Evolutionary conservation across 371 early-diverging fungal genomes (phyloP), one percentile per base, ranked within the genome.

Genomic region (Dentiscutata heterogama): DNA sequence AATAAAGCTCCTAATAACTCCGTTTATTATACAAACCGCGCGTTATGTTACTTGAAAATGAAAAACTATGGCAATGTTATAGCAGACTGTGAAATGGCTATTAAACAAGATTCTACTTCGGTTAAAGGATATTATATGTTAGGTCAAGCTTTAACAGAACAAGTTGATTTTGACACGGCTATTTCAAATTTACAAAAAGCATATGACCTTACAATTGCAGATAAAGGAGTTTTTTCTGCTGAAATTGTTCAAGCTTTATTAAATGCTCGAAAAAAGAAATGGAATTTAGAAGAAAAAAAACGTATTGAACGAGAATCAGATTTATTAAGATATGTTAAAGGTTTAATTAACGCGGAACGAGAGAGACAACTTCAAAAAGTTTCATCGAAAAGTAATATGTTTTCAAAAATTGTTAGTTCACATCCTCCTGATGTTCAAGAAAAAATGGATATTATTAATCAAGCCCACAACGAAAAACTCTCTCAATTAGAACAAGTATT

Each of bases 1-100:
- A 92, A 90, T 67, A 85, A 92, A 74, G 90, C 92, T 83, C 88
- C 91, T 0, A 83, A 70, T 25, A 89, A 91, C 46, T 84, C 90
- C 18, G 84, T 91, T 14, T 94, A 93, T 83, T 95, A 91, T 86
- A 94, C 95, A 3, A 96, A 96, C 83, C 88, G 95, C 31, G 94
- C 95, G 22, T 84, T 94, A 18, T 91, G 91, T 81, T 92, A 91
- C 83, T 88, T 92, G 27, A 92, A 91, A 86, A 78, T 92, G 29
- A 87, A 88, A n/a, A 87, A 91, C 22, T 90, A 87, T 64, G 88
- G 90, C 54, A 82, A 88, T 63, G 92, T 88, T n/a, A 87, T 92
- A 35, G 74, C 42, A 11, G 95, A 95, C 80, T 92, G 92, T 82
- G 84, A 90, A 72, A 86, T 84, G 67, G 94, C 94, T 2, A 86